These are phyloP conservation scores for Lindgomyces ingoldianus DNA, from an alignment of 495 filamentous ascomycete genomes.

Conservation along the genomic window DNA sequence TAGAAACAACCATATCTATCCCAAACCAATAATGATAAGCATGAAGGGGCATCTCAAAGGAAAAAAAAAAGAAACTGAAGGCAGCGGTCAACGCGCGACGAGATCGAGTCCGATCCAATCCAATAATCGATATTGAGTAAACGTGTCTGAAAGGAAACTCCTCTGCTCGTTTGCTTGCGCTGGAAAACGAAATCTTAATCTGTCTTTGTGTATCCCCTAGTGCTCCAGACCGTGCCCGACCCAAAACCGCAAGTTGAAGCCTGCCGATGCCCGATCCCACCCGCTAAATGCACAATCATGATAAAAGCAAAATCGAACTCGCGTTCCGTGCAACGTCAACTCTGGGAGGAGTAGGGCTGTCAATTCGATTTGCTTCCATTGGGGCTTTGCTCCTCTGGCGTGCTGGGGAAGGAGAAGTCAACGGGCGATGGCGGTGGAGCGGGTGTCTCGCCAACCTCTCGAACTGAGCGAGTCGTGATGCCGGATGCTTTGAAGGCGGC, in stretches of 20 bases:
- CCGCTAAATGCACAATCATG: constrained; percentile 36
- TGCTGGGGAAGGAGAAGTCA: constrained; percentile 38
- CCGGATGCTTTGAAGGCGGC: constrained; percentile 40
- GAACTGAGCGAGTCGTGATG: constrained; percentile 21
- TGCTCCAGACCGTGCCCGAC: constrained; percentile 5
- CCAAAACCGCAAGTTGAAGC: not conserved
- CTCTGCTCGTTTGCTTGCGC: not conserved
- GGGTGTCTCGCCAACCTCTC: constrained; percentile 35
- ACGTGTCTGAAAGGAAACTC: not conserved
- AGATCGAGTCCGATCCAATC: not conserved
- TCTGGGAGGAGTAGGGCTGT: not conserved
- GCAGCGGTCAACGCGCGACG: constrained; percentile 33
- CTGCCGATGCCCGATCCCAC: no score
- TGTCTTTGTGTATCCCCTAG: constrained; percentile 1
- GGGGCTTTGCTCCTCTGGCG: constrained; percentile 29
- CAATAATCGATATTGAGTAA: not conserved
- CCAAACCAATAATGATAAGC: constrained; percentile 1
- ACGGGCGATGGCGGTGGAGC: constrained; percentile 41
- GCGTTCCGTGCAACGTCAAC: not conserved
- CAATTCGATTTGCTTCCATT: constrained; percentile 28
- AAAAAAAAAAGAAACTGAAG: constrained; percentile 1
- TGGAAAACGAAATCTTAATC: not conserved
- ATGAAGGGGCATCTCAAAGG: constrained; percentile 14
- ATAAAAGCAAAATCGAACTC: constrained; percentile 24
- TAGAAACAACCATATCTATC: not conserved